Evolutionary conservation across 768 basidiomycete species (phyloP), one percentile per base, ranked within the genome.

Genomic region (Scleroderma bovista): DNA sequence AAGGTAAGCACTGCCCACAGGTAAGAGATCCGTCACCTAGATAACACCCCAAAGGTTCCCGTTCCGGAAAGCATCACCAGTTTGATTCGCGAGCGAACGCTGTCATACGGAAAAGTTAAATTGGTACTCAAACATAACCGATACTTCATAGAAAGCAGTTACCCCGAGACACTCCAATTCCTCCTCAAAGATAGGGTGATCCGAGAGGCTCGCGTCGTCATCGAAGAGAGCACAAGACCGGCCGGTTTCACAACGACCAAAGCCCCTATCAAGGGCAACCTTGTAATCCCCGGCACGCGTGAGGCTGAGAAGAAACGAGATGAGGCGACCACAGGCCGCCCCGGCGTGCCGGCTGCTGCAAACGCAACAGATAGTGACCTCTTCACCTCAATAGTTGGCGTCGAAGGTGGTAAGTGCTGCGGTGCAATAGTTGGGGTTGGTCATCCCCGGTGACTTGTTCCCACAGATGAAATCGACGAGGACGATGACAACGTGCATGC

Each of bases 91-190:
- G 87, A 91, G 54, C 88, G 94, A 56, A 99, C 96, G 0, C 69
- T 93, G 49, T 96, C 94, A 46, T 98, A 97, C 60, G 96, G 96
- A 46, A 99, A 99, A 73, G 91, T 98, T 66, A 95, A 98, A 63
- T 83, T 99, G 43, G 96, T 99, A 7, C 73, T 99, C 57, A 98
- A 99, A 66, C 88, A 97, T 66, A 98, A 98, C 76, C 90, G 87
- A 60, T 98, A 98, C 68, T 97, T 81, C 59, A 91, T 99, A 60
- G 96, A 99, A 67, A 95, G 93, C 24, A 88, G 83, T 56, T 91
- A 96, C 60, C 93, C 94, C 2, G 94, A 97, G 48, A 93, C 92
- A 11, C 75, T 98, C 23, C 88, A 96, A 60, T 72, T 83, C 17
- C 72, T 98, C 31, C 75, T 99, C 38, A 88, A 92, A 62, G 96